A percentile compares a stretch with the other conserved stretches of the same genome.
phyloP scores from a whole-genome alignment of 495 filamentous ascomycete species.

The Talaromyces borbonicus region DNA sequence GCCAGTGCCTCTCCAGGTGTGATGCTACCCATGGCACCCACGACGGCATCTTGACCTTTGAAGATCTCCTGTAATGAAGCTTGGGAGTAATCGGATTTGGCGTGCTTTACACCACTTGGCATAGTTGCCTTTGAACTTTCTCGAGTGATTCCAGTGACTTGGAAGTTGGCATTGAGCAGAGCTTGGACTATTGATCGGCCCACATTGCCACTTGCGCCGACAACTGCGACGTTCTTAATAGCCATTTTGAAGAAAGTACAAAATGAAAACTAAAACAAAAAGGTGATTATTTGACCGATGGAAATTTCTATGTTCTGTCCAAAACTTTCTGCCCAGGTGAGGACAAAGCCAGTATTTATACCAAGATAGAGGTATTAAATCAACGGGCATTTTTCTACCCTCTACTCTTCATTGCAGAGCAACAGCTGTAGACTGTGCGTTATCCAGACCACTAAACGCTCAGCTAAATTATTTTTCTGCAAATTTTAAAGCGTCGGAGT shows the following conservation, averaged over 20 bases:
- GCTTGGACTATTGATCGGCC: constrained; percentile 46
- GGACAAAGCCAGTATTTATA: no score
- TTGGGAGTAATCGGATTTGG: constrained; percentile 35
- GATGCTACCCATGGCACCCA: constrained; percentile 21
- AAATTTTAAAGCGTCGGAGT: no score
- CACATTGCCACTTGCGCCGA: constrained; percentile 42
- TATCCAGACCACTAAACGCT: no score
- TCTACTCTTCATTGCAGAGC: no score
- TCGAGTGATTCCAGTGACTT: constrained; percentile 29
- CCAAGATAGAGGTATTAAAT: no score
- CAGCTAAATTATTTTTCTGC: no score
- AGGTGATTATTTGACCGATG: no score
- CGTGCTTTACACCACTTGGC: constrained; percentile 19
- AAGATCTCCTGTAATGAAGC: constrained; percentile 27
- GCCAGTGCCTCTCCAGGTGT: constrained; percentile 10
- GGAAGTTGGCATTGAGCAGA: constrained; percentile 44
- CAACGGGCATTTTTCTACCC: no score
- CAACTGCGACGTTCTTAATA: constrained; percentile 1
- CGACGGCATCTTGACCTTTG: constrained; percentile 25
- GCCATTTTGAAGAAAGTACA: neutral
- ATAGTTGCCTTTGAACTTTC: constrained; percentile 11
- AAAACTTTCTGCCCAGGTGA: no score
- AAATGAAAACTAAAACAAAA: no score
- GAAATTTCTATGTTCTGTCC: no score
- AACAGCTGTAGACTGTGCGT: no score